phyloP scores from a whole-genome alignment of 371 early-diverging fungal genomes.

The Mucor plumbeus region DNA sequence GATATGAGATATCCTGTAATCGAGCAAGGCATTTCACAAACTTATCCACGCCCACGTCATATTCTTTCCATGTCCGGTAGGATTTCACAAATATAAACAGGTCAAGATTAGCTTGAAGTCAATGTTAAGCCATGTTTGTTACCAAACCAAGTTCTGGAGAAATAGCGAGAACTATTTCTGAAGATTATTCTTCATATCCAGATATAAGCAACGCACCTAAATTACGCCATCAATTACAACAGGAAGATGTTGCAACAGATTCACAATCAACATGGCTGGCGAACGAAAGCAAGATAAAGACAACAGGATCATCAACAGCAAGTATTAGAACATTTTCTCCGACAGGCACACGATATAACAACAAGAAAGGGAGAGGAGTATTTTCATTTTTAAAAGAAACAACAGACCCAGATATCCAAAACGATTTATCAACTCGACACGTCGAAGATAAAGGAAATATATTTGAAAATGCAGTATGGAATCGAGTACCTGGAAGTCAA shows the following conservation, averaged over 20 bases:
- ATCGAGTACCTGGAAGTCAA: constrained; percentile 11
- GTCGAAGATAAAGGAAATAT: constrained; percentile 18
- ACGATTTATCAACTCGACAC: constrained; percentile 39
- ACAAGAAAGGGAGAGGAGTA: background rate
- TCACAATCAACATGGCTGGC: background rate
- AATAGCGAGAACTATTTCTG: background rate
- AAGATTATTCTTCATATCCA: background rate
- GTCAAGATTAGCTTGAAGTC: too few species aligned
- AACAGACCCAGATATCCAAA: constrained; percentile 4
- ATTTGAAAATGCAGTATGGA: constrained; percentile 17
- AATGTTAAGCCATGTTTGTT: background rate
- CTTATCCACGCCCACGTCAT: too few species aligned
- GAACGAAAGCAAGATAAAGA: background rate
- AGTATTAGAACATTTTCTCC: background rate
- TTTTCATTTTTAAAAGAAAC: background rate
- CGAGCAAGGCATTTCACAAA: too few species aligned
- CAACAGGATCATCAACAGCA: background rate
- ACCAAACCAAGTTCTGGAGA: constrained; percentile 19
- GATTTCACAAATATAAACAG: too few species aligned
- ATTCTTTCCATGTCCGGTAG: too few species aligned
- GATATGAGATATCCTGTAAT: too few species aligned
- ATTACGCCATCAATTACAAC: constrained; percentile 4
- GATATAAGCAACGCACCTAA: constrained; percentile 7
- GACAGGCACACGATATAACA: background rate
- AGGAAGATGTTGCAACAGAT: background rate